Base-by-base conservation (phyloP, 352 stramenopile species). In the Phytophthora ohioensis region DNA sequence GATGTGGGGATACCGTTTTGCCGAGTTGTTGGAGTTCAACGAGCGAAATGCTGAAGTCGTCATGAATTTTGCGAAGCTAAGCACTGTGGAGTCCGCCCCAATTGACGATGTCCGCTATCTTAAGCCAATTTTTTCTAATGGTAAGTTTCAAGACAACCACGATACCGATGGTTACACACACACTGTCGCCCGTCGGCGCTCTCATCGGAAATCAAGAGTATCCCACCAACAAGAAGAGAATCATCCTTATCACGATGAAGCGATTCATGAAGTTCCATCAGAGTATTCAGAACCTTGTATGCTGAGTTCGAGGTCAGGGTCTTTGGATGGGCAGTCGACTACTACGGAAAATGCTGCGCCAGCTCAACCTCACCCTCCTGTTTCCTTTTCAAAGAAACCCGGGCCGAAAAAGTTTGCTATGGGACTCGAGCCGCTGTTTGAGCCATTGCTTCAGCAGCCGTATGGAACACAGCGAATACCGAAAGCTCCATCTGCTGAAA, bases 31-130 rank as follows among this genome's bases (percentile, higher is more conserved):
- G 5, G 75, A 92, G 31, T 95, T 95, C 47, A 80, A 92, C 38
- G 81, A 92, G 58, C 54, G 51, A 35, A 83, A 87, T 64, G 70
- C 79, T 7, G 79, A 92, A 52, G 80, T 94, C 8, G 79, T 91
- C 43, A 91, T 95, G 83, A 82, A 95, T 35, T 95, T 95, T 68
- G 78, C 78, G 17, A 91, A 91, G 58, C 78, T 95, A 12, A 93
- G 85, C 51, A 65, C 68, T 3, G 77, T 91, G n/a, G 82, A 91
- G 4, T 52, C 71, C 8, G 80, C 81, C 1, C 63, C 73, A 9
- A 94, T 94, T 42, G 75, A 93, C 53, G 62, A 78, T 48, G 51
- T 57, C 0, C 70, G 56, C 5, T 91, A 92, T 58, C 57, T 92
- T 2, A 77, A 71, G 11, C 71, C 71, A 36, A 47, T 61, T 51